Percentiles rank a stretch among this genome's conserved stretches.
Evolutionary conservation across 805 yeast species (phyloP).

Genomic region (Soucietia sequanensis): DNA sequence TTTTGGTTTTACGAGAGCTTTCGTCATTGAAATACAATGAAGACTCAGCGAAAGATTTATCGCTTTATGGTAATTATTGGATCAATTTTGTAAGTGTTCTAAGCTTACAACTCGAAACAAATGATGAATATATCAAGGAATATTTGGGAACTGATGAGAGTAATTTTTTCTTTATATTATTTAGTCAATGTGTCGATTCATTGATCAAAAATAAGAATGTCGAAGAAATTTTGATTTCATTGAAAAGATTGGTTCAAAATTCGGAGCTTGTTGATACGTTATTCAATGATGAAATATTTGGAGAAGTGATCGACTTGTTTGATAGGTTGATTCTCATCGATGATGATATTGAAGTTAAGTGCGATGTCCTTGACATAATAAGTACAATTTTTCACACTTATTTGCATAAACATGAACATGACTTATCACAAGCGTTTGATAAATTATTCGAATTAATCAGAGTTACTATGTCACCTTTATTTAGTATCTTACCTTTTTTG

Average conservation of each 20-base stretch:
- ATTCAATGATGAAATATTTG: constrained; percentile 65
- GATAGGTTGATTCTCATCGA: constrained; percentile 69
- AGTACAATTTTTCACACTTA: constrained; percentile 28
- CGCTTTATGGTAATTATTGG: constrained; percentile 65
- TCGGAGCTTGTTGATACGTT: constrained; percentile 56
- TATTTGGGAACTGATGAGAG: constrained; percentile 56
- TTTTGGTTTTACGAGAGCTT: constrained; percentile 68
- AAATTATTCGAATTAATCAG: constrained; percentile 80
- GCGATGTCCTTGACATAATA: constrained; percentile 43
- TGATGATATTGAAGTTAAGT: constrained; percentile 59
- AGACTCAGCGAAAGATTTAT: constrained; percentile 39
- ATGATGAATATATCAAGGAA: constrained; percentile 43
- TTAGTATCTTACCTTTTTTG: constrained; percentile 58
- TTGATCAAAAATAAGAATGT: constrained; percentile 51
- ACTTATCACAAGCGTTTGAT: constrained; percentile 56
- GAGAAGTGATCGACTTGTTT: constrained; percentile 72
- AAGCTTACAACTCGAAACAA: constrained; percentile 57
- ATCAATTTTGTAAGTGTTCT: constrained; percentile 73
- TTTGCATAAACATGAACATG: constrained; percentile 37
- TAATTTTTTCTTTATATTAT: constrained; percentile 73
- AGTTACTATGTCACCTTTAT: constrained; percentile 62
- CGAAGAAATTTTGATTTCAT: constrained; percentile 47
- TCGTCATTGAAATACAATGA: constrained; percentile 61
- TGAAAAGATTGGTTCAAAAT: constrained; percentile 52
- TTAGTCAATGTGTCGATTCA: constrained; percentile 80